Evolutionary conservation across 441 rosid genomes (phyloP), one percentile per base, ranked within the genome.

Genomic region (Populus tomentosa): DNA sequence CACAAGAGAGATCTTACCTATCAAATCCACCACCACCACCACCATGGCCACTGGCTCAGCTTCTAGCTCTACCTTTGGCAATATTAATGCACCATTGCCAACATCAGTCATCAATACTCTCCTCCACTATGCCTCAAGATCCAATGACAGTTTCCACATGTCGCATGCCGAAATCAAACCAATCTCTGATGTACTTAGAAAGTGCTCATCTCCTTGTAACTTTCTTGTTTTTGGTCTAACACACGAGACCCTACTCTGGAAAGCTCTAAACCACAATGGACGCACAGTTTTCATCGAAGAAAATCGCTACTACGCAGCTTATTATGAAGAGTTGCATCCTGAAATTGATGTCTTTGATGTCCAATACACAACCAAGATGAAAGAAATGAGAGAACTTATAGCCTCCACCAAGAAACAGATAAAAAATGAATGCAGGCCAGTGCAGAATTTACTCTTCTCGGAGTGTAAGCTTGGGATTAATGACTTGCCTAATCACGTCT

Each of bases 211-310:
- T 28, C 98, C 99, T 0, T 95, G 98, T 74, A 95, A 93, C 69
- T 79, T 95, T 72, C 89, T 95, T 2, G 92, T 95, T 0, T 95
- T 95, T 79, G 99, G 99, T 5, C 84, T 95, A 5, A 91, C 97
- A 0, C 97, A 83, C 67, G 99, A 95, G 80, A 95, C 99, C 74
- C 91, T 93, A 66, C 90, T 95, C 80, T 93, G 99, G 99, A 91
- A 89, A 67, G 86, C 99, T 0, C 84, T 95, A 3, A 95, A 95
- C 81, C 94, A 90, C 83, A 89, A 93, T 26, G 99, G 99, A 23
- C 85, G 95, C 24, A 93, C 98, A 0, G 90, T 95, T 5, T 93
- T 87, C 86, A 87, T 95, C 73, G 98, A 95, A 1, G 99, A 95
- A 82, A 95, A 95, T 66, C 88, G 99, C 2, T 95, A 95, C 82